Conservation (phyloP, 2,329 filamentous ascomycete genomes). For the Aspergillus sclerotialis region DNA sequence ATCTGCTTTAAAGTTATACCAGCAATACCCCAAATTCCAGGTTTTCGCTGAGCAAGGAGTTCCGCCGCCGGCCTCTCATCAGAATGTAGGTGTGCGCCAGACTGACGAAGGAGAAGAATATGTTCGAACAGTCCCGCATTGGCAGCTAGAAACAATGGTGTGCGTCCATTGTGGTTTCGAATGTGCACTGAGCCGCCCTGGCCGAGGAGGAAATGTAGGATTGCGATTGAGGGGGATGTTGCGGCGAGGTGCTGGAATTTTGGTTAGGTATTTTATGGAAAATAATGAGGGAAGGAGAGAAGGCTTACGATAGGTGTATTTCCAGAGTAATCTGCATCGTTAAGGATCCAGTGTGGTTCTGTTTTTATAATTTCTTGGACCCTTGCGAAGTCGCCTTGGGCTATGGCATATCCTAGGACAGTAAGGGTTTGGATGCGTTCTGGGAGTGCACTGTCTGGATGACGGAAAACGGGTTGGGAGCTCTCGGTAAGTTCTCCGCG, state of each 20-base stretch:
- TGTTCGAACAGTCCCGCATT: conserved; percentile 50
- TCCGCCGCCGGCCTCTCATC: conserved; percentile 49
- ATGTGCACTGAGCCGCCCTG: conserved; percentile 54
- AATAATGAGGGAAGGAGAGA: neutral
- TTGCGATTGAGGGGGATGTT: conserved; percentile 47
- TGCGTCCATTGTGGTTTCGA: conserved; percentile 51
- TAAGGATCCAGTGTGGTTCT: conserved; percentile 62
- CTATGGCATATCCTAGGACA: conserved; percentile 72
- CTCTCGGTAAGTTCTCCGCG: conserved; percentile 81
- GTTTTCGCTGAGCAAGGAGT: conserved; percentile 38
- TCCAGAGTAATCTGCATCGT: conserved; percentile 71
- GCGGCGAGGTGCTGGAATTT: conserved; percentile 56
- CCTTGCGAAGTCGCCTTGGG: conserved; percentile 59
- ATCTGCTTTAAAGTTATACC: conserved; percentile 29
- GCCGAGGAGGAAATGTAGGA: conserved; percentile 49
- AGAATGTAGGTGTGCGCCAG: conserved; percentile 53
- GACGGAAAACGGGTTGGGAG: conserved; percentile 65
- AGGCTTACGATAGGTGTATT: conserved; percentile 54
- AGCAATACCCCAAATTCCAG: conserved; percentile 37
- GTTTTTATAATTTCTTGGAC: conserved; percentile 62
- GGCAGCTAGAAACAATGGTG: conserved; percentile 54
- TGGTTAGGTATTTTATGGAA: too few relatives aligned
- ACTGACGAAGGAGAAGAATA: conserved; percentile 47
- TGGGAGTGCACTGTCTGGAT: conserved; percentile 56
- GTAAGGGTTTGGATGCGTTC: conserved; percentile 61